Evolutionary conservation across 2,329 filamentous ascomycete species (phyloP).

Genomic region (Didymella arachidicola): DNA sequence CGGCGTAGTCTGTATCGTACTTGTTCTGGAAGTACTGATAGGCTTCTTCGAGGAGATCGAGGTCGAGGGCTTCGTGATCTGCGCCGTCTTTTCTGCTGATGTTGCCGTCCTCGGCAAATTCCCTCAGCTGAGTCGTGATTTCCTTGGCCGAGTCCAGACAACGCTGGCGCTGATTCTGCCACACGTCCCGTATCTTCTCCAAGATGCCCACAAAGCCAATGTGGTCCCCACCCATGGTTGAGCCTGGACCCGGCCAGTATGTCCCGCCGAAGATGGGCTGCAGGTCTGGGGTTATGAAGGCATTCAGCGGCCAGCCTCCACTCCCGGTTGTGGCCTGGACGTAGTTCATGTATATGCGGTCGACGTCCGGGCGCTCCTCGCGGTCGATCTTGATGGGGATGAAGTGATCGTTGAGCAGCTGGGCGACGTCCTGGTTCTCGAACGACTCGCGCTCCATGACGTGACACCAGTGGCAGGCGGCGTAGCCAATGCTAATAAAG

Average conservation of each 20-base stretch:
- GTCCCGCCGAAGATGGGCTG: slow-evolving; percentile 96
- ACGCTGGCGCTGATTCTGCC: slow-evolving; percentile 83
- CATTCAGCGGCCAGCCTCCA: slow-evolving; percentile 93
- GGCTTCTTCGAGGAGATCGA: slow-evolving; percentile 91
- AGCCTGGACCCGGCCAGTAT: slow-evolving; percentile 87
- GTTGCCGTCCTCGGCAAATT: slow-evolving; percentile 89
- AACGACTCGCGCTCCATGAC: slow-evolving; percentile 95
- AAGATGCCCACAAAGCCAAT: slow-evolving; percentile 85
- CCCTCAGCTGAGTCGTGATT: slow-evolving; percentile 79
- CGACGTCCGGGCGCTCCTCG: slow-evolving; percentile 92
- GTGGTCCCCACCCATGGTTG: slow-evolving; percentile 61
- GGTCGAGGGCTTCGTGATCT: slow-evolving; percentile 75
- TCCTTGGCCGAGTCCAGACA: slow-evolving; percentile 85
- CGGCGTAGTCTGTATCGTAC: slow-evolving; percentile 50
- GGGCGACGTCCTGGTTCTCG: slow-evolving; percentile 79
- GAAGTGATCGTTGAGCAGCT: slow-evolving; percentile 84
- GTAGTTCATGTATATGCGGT: slow-evolving; percentile 98
- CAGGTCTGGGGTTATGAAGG: slow-evolving; percentile 93
- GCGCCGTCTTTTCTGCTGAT: slow-evolving; percentile 57
- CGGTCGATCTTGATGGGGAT: slow-evolving; percentile 92
- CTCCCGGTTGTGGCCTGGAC: slow-evolving; percentile 89
- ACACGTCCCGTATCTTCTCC: slow-evolving; percentile 75
- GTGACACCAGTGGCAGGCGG: slow-evolving; percentile 90
- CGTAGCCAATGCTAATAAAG: slow-evolving; percentile 94
- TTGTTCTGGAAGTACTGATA: slow-evolving; percentile 58